phyloP scores from a whole-genome alignment of 306 rosid genomes.

The Ammopiptanthus mongolicus region DNA sequence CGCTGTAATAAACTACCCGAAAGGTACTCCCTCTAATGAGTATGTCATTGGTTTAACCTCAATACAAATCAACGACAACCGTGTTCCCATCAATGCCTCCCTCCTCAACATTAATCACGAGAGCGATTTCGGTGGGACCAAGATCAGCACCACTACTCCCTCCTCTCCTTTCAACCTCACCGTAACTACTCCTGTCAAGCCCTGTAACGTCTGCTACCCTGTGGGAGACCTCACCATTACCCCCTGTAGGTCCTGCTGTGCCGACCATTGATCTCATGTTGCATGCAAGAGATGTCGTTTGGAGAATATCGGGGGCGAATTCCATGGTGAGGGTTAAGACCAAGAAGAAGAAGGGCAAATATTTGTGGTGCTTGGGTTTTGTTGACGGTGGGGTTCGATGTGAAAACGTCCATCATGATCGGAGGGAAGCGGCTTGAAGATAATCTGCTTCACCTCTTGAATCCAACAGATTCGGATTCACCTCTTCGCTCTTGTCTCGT shows the following conservation, averaged over 20 bases:
- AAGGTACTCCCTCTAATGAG: not conserved
- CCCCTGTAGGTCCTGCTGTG: not conserved
- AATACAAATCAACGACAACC: not conserved
- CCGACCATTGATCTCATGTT: not conserved
- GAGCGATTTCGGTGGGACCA: not conserved
- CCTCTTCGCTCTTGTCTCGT: not conserved
- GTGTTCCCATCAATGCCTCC: not conserved
- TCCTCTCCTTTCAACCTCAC: not conserved
- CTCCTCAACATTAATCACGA: not conserved
- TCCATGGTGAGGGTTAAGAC: not conserved
- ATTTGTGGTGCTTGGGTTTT: constrained; percentile 20
- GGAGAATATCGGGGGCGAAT: not conserved
- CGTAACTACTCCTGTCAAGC: not conserved
- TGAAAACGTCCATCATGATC: not conserved
- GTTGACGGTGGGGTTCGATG: not conserved
- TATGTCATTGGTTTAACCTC: constrained; percentile 3
- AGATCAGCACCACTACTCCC: not conserved
- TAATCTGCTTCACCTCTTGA: not conserved
- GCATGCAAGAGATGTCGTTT: not conserved
- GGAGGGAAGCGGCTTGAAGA: constrained; percentile 12
- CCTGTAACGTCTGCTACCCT: not conserved
- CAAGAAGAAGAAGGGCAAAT: not conserved
- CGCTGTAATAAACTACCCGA: not conserved
- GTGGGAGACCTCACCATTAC: not conserved
- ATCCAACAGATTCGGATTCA: not conserved